These are phyloP conservation scores for Alternaria triticina DNA, from an alignment of 2,329 filamentous ascomycete species.

Conservation along the genomic window DNA sequence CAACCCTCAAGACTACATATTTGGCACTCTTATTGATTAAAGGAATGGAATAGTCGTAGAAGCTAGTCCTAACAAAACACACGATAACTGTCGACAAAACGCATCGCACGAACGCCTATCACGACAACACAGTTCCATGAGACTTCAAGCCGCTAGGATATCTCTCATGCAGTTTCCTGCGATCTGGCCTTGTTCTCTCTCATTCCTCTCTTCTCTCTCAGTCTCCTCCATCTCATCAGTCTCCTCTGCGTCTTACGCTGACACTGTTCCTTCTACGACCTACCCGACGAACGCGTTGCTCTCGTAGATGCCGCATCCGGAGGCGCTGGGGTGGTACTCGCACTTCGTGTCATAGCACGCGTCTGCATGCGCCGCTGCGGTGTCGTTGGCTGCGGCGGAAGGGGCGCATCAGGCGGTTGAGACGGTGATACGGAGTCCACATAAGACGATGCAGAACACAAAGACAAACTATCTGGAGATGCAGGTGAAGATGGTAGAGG, in stretches of 20 bases:
- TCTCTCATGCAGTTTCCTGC: not conserved
- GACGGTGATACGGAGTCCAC: not conserved
- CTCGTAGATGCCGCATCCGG: not conserved
- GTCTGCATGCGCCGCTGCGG: not conserved
- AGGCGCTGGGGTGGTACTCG: not conserved
- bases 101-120: not conserved
- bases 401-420: not conserved
- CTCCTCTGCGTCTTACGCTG: not conserved
- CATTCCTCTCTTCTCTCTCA: fast-evolving
- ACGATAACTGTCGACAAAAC: not conserved
- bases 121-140: not conserved
- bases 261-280: fast-evolving
- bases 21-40: not conserved
- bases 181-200: not conserved
- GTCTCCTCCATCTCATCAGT: not conserved
- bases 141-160: not conserved
- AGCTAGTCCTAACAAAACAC: not conserved
- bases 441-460: not conserved
- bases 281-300: not conserved
- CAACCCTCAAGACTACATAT: fast-evolving
- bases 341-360: not conserved
- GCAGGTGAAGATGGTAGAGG: not conserved
- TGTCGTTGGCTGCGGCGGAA: not conserved
- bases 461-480: not conserved
- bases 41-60: not conserved